These are phyloP conservation scores for Heritiera littoralis DNA, from an alignment of 345 rosid species.

Conservation along the genomic window DNA sequence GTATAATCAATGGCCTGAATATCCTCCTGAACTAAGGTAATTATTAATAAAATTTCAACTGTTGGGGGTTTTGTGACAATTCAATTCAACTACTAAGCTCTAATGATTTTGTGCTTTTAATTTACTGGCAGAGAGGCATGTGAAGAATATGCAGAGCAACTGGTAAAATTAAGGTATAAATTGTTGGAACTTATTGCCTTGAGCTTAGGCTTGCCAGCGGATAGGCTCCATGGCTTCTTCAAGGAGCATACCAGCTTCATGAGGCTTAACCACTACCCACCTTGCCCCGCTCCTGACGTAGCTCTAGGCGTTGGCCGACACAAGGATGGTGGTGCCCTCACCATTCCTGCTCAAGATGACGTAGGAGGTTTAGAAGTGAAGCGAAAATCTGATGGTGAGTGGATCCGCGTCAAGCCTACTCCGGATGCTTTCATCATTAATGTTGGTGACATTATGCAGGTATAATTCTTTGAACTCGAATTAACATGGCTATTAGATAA, in stretches of 20 bases:
- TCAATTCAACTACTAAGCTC: no score
- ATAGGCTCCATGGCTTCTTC: conserved; percentile 54
- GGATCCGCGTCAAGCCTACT: conserved; percentile 63
- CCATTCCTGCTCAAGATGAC: conserved; percentile 70
- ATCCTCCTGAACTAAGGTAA: background rate
- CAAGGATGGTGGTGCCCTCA: conserved; percentile 75
- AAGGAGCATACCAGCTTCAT: conserved; percentile 53
- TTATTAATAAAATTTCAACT: background rate
- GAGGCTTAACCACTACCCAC: conserved; percentile 78
- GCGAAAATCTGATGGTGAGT: conserved; percentile 67
- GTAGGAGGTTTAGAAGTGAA: conserved; percentile 81
- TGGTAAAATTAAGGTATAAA: conserved; percentile 60
- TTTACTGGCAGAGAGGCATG: no score
- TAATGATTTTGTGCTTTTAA: no score
- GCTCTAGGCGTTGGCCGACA: conserved; percentile 89
- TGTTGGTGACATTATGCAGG: conserved; percentile 71
- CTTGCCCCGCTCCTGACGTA: conserved; percentile 77
- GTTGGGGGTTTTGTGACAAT: no score
- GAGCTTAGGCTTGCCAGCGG: conserved; percentile 63
- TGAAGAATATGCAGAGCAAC: conserved; percentile 30
- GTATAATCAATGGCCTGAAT: conserved; percentile 72
- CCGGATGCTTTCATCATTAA: conserved; percentile 71
- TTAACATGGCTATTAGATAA: no score
- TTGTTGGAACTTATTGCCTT: conserved; percentile 59
- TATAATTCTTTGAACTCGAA: background rate